Percentiles rank a stretch among this genome's conserved stretches.
Evolutionary conservation across 768 basidiomycete genomes (phyloP).

Genomic region (Podaxis sp.): DNA sequence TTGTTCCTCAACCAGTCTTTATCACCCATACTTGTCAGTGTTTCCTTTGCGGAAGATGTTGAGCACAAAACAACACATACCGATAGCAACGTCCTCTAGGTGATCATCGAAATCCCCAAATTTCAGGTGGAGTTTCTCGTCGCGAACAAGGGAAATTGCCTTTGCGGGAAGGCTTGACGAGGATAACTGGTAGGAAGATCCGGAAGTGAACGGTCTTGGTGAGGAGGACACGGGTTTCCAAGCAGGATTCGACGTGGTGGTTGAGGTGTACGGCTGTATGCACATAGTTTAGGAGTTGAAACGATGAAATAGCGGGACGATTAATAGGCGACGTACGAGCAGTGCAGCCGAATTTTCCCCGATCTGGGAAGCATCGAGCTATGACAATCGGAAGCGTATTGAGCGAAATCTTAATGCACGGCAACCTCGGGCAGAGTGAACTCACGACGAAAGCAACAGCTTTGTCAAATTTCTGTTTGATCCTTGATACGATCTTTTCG

Average conservation of each 20-base stretch:
- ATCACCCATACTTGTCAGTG: background rate
- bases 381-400: constrained; percentile 15
- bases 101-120: constrained; percentile 86
- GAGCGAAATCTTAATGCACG: background rate
- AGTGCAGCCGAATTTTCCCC: constrained; percentile 53
- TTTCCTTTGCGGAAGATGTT: constrained; percentile 11
- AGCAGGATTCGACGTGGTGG: constrained; percentile 30
- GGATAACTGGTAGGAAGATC: constrained; percentile 47
- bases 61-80: constrained; percentile 28
- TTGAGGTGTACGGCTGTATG: constrained; percentile 52
- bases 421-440: constrained; percentile 13
- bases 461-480: constrained; percentile 53
- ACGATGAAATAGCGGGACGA: background rate
- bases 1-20: constrained; percentile 47
- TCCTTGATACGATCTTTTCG: constrained; percentile 57
- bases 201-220: constrained; percentile 42
- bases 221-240: constrained; percentile 48
- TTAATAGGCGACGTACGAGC: constrained; percentile 43
- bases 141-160: constrained; percentile 50
- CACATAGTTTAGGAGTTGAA: background rate
- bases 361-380: constrained; percentile 65
- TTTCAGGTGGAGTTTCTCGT: constrained; percentile 48
- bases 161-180: constrained; percentile 44
- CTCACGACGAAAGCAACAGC: constrained; percentile 73
- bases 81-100: constrained; percentile 68